phyloP scores from a whole-genome alignment of 805 yeast genomes.

The Wickerhamiella dianesei region DNA sequence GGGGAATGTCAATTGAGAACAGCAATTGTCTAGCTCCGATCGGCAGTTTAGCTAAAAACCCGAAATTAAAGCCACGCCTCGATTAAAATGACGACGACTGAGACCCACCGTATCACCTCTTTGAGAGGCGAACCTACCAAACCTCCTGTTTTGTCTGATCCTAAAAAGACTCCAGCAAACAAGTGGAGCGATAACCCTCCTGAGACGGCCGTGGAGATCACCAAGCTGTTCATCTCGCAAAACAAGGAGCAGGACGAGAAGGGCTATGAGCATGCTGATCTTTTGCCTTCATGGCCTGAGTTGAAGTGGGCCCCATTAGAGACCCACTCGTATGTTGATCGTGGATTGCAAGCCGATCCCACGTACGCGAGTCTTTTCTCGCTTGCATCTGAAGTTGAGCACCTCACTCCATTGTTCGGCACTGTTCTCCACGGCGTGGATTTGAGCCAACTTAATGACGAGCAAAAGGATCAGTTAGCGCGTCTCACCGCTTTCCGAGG shows the following conservation, averaged over 20 bases:
- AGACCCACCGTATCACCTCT: neutral
- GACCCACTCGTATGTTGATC: slow-evolving; percentile 16
- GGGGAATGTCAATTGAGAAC: neutral
- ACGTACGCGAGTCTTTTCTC: slow-evolving; percentile 19
- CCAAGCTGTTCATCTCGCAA: slow-evolving; percentile 1
- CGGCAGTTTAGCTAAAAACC: neutral
- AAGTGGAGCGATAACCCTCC: slow-evolving; percentile 1
- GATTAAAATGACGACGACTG: neutral
- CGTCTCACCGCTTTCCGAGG: slow-evolving; percentile 34
- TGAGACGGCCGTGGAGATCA: neutral
- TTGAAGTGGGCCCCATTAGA: slow-evolving; percentile 22
- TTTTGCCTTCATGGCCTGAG: slow-evolving; percentile 25
- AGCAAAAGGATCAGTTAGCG: slow-evolving; percentile 37
- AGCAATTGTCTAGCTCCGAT: neutral
- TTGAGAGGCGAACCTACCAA: neutral
- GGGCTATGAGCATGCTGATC: slow-evolving; percentile 20
- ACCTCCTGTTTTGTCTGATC: neutral
- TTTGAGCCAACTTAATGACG: slow-evolving; percentile 29
- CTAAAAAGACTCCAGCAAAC: neutral
- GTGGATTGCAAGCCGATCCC: slow-evolving; percentile 23
- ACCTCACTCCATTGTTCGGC: slow-evolving; percentile 59
- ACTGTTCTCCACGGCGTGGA: slow-evolving; percentile 43
- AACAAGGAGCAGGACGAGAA: slow-evolving; percentile 5
- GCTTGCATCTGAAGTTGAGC: slow-evolving; percentile 23
- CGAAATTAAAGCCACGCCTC: neutral